phyloP scores from a whole-genome alignment of 345 rosid genomes.

The Citrus mangshanensis region DNA sequence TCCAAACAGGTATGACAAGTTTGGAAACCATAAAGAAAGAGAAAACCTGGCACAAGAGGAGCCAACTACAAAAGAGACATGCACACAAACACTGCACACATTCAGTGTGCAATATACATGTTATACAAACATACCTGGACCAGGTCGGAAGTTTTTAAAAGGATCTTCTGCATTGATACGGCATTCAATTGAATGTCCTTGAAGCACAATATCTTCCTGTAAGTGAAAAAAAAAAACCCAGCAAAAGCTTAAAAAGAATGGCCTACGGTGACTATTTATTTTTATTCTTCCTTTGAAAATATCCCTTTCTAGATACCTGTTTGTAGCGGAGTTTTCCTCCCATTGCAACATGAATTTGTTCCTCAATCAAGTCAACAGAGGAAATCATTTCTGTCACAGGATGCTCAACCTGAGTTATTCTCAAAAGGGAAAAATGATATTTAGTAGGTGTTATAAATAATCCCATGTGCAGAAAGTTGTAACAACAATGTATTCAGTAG shows the following conservation, averaged over 20 bases:
- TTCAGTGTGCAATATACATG: not conserved
- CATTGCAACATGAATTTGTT: conserved; percentile 97
- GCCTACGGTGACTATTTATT: not conserved
- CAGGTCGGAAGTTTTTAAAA: conserved; percentile 94
- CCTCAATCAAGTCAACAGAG: conserved; percentile 94
- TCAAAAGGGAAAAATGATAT: conserved; percentile 4
- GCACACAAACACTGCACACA: not conserved
- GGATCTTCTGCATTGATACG: conserved; percentile 99
- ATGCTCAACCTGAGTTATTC: conserved; percentile 77
- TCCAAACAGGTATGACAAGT: not conserved
- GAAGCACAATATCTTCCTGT: conserved; percentile 92
- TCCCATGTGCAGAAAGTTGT: not conserved
- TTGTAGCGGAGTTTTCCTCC: conserved; percentile 85
- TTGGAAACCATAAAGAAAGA: not conserved
- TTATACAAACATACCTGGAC: conserved; percentile 62
- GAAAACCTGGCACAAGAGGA: not conserved
- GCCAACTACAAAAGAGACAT: not conserved
- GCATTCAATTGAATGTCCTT: conserved; percentile 97
- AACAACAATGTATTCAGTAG: not conserved
- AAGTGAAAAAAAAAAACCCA: conserved; percentile 5
- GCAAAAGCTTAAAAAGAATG: not conserved
- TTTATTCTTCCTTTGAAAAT: not conserved
- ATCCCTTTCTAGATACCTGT: conserved; percentile 50
- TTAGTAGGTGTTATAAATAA: conserved; percentile 3
- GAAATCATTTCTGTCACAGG: conserved; percentile 99